Percentiles rank a stretch among this genome's conserved stretches.
phyloP scores from a whole-genome alignment of 1,284 basidiomycete genomes.

The Chalciporus sp. region DNA sequence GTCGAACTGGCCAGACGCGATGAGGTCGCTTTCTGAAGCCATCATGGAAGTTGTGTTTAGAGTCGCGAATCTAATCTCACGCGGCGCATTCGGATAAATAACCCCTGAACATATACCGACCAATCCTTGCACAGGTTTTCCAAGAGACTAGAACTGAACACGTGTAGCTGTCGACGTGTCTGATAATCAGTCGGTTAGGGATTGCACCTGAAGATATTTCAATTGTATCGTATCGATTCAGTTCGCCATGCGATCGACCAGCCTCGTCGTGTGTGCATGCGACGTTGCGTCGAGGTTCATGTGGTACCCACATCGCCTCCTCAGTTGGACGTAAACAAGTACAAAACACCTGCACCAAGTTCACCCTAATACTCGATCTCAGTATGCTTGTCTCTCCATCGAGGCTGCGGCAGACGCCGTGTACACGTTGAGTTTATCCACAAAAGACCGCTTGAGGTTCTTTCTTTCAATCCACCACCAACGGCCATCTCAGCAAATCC shows the following conservation, averaged over 20 bases:
- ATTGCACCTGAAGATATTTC: no score
- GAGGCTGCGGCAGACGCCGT: slow-evolving; percentile 4
- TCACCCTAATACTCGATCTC: not conserved
- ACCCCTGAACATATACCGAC: slow-evolving; percentile 12
- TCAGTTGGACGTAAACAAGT: slow-evolving; percentile 24
- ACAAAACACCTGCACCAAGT: slow-evolving; percentile 18
- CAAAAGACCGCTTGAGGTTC: slow-evolving; percentile 11
- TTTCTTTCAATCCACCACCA: not conserved
- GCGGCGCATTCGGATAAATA: slow-evolving; percentile 10
- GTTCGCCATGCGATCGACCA: no score
- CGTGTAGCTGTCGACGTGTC: no score
- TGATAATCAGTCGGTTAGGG: not conserved
- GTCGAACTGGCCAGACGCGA: slow-evolving; percentile 54
- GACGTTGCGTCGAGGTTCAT: no score
- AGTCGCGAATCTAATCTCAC: not conserved
- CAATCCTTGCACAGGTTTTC: no score
- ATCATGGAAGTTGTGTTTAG: slow-evolving; percentile 15
- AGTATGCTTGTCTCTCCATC: slow-evolving; percentile 1
- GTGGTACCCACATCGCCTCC: not conserved
- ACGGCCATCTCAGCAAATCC: not conserved
- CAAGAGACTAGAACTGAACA: no score
- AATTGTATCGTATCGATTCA: no score
- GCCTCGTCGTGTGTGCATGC: no score
- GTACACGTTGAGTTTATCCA: slow-evolving; percentile 8
- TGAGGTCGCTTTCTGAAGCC: slow-evolving; percentile 19